Conservation (phyloP, 179 eudicot genomes). For the Camellia oleifera region DNA sequence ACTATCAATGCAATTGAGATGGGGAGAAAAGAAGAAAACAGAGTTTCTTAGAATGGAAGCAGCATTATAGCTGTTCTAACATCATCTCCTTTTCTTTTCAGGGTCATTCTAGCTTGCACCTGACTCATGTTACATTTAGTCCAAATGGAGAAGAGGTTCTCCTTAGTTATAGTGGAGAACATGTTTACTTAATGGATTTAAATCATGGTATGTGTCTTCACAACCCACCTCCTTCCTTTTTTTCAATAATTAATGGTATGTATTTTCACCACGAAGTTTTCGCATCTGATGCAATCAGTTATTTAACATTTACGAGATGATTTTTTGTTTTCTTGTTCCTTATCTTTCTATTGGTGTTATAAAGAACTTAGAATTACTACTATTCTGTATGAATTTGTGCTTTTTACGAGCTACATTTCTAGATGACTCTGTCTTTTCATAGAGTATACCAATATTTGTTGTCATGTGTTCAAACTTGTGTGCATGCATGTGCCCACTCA, state of each 20-base stretch:
- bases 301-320: neutral
- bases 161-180: conserved; percentile 89
- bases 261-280: neutral
- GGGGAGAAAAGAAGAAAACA: neutral
- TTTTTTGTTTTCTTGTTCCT: neutral
- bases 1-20: conserved; percentile 3
- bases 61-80: neutral
- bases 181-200: conserved; percentile 90
- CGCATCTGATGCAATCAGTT: neutral
- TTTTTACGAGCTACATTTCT: no score
- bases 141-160: conserved; percentile 90
- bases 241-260: neutral
- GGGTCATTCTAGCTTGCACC: conserved; percentile 78
- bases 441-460: neutral
- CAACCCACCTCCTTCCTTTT: neutral
- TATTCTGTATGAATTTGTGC: neutral
- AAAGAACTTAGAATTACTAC: neutral
- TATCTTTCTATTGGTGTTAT: neutral
- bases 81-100: conserved; percentile 29
- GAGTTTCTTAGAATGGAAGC: neutral
- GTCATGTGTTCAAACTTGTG: neutral
- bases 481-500: neutral
- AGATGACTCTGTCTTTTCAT: neutral
- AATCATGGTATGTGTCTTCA: conserved; percentile 50
- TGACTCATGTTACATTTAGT: conserved; percentile 93